Evolutionary conservation across 495 filamentous ascomycete genomes (phyloP).

Genomic region (Podospora bellae-mahoneyi): DNA sequence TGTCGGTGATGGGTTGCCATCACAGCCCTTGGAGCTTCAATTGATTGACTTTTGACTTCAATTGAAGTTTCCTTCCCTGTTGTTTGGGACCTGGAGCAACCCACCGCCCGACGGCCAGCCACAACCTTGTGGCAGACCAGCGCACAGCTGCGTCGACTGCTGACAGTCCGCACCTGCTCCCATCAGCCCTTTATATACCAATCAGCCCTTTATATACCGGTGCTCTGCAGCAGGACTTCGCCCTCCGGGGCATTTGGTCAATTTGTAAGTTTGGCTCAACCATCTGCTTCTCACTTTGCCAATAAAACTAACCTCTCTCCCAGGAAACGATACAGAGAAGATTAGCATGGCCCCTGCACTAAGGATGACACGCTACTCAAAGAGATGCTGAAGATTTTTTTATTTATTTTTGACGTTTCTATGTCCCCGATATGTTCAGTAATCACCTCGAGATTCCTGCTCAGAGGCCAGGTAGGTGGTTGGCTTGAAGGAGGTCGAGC

Average conservation of each 20-base stretch:
- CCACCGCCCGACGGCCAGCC: not conserved
- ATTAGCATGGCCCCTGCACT: slow-evolving; percentile 99
- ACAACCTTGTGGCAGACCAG: not conserved
- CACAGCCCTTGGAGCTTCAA: not conserved
- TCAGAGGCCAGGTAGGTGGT: not conserved
- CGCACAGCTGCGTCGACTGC: not conserved
- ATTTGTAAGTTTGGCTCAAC: slow-evolving; percentile 26
- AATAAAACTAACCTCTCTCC: slow-evolving; percentile 22
- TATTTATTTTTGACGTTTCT: not conserved
- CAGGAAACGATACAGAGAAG: slow-evolving; percentile 62
- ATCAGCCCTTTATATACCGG: not conserved
- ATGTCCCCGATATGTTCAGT: not conserved
- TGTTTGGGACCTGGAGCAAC: not conserved
- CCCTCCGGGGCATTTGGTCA: slow-evolving; percentile 38
- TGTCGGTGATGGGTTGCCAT: not conserved
- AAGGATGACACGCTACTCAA: slow-evolving; percentile 71
- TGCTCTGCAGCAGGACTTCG: not conserved
- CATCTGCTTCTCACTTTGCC: slow-evolving; percentile 21
- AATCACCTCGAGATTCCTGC: not conserved
- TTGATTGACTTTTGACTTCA: not conserved
- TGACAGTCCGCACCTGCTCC: not conserved
- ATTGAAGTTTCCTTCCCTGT: not conserved
- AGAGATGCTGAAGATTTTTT: slow-evolving; percentile 8
- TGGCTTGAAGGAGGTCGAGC: not conserved
- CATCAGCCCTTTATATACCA: not conserved